These are phyloP conservation scores for Bolboschoenoplectus hybrid DNA, from an alignment of 202 grass and related monocot genomes.

Conservation along the genomic window DNA sequence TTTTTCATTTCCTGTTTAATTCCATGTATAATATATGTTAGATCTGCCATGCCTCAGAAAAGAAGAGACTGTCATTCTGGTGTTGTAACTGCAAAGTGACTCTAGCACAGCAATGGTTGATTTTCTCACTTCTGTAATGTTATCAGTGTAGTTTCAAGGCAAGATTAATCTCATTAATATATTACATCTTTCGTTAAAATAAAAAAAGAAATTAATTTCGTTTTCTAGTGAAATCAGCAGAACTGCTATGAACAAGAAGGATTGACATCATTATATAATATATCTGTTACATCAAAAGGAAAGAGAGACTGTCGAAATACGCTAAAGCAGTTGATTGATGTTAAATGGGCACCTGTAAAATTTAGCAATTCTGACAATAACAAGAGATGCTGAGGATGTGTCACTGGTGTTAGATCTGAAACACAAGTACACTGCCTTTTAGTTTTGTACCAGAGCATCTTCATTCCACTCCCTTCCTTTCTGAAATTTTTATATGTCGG, in stretches of 20 bases:
- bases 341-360: neutral
- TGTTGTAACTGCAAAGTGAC: slow-evolving; percentile 14
- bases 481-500: no score
- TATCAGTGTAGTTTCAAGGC: neutral
- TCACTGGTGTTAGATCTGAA: neutral
- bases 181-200: neutral
- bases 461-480: neutral
- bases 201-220: neutral
- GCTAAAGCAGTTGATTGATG: neutral
- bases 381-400: neutral
- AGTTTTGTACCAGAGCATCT: neutral
- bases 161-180: neutral
- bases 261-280: neutral
- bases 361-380: neutral
- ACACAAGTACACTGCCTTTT: neutral
- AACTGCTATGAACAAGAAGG: neutral
- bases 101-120: neutral
- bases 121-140: neutral
- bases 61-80: neutral
- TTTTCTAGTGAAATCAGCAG: neutral
- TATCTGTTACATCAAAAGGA: neutral
- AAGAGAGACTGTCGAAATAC: neutral
- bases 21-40: neutral
- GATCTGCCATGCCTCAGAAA: neutral
- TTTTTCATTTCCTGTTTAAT: neutral